phyloP scores from a whole-genome alignment of 1,284 basidiomycete species.

The Pseudozyma thailandica region DNA sequence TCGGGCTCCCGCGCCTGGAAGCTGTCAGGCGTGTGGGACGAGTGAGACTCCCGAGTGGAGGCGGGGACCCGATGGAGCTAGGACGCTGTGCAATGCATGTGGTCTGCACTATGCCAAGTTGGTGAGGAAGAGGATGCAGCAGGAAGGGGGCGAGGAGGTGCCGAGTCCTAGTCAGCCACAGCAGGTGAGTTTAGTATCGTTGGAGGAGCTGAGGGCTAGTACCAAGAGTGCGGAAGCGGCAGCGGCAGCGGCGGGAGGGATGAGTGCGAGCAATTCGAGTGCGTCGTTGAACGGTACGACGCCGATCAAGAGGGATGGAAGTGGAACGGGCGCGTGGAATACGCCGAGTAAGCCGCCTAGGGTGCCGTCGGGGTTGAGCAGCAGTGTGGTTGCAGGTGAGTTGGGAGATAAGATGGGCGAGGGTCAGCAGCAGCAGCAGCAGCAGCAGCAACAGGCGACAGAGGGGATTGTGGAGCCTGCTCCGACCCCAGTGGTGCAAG shows the following conservation, averaged over 20 bases:
- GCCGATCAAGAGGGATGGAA: slow-evolving; percentile 21
- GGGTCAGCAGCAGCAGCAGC: not conserved
- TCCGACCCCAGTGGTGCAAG: slow-evolving; percentile 10
- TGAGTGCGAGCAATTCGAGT: slow-evolving; percentile 22
- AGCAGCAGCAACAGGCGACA: slow-evolving; percentile 1
- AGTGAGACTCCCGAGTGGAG: slow-evolving; percentile 66
- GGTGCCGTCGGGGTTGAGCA: slow-evolving; percentile 17
- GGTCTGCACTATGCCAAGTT: slow-evolving; percentile 61
- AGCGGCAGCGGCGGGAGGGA: slow-evolving; percentile 27
- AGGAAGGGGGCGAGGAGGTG: slow-evolving; percentile 46
- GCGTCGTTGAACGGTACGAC: slow-evolving; percentile 40
- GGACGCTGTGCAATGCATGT: slow-evolving; percentile 67
- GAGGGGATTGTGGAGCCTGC: slow-evolving; percentile 25
- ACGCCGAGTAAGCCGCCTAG: slow-evolving; percentile 40
- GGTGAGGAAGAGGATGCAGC: slow-evolving; percentile 51
- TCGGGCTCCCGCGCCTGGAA: slow-evolving; percentile 62
- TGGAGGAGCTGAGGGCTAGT: slow-evolving; percentile 58
- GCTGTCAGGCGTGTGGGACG: slow-evolving; percentile 60
- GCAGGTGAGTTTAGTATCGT: slow-evolving; percentile 47
- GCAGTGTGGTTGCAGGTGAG: slow-evolving; percentile 18
- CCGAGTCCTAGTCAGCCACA: slow-evolving; percentile 25
- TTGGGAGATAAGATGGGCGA: slow-evolving; percentile 3
- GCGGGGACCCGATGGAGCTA: slow-evolving; percentile 63
- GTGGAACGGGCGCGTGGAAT: slow-evolving; percentile 26
- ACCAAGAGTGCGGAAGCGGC: slow-evolving; percentile 47